Conservation (phyloP, 225 moss, liverwort and hornwort genomes). For the Asterella californica region DNA sequence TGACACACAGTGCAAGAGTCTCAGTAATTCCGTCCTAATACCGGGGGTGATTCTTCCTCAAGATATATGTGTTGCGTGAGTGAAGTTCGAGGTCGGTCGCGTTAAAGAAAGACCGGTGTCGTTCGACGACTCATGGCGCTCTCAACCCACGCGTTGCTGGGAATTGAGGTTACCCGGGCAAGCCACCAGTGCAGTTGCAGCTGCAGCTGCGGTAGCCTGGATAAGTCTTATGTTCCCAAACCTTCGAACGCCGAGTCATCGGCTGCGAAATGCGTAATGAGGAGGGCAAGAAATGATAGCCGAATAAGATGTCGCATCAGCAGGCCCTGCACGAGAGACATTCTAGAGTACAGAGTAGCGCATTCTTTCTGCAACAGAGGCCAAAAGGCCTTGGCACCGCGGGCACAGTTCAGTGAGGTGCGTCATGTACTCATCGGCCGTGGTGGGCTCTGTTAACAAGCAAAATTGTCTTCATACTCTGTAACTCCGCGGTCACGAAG, state of each 20-base stretch:
- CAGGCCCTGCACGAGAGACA: neutral
- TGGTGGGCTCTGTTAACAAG: neutral
- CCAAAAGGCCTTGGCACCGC: conserved; percentile 75
- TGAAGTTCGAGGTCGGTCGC: no score
- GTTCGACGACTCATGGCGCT: conserved; percentile 1
- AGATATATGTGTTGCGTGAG: no score
- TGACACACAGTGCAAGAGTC: no score
- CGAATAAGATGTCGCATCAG: neutral
- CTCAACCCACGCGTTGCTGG: neutral
- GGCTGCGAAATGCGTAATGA: neutral
- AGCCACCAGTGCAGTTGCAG: neutral
- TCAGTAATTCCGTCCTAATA: no score
- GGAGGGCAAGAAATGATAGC: neutral
- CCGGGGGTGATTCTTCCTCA: no score
- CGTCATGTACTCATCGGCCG: neutral
- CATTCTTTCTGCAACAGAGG: conserved; percentile 81
- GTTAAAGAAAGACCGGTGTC: no score
- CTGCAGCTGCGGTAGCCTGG: neutral
- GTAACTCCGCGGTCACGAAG: neutral
- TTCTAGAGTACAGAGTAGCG: conserved; percentile 55
- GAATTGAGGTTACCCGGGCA: neutral
- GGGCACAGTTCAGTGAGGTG: conserved; percentile 95
- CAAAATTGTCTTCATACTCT: neutral
- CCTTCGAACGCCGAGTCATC: neutral
- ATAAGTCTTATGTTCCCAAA: neutral